Percentiles rank a stretch among this genome's conserved stretches.
Evolutionary conservation across 2,329 filamentous ascomycete genomes (phyloP).

Genomic region (Neopestalotiopsis sp.): DNA sequence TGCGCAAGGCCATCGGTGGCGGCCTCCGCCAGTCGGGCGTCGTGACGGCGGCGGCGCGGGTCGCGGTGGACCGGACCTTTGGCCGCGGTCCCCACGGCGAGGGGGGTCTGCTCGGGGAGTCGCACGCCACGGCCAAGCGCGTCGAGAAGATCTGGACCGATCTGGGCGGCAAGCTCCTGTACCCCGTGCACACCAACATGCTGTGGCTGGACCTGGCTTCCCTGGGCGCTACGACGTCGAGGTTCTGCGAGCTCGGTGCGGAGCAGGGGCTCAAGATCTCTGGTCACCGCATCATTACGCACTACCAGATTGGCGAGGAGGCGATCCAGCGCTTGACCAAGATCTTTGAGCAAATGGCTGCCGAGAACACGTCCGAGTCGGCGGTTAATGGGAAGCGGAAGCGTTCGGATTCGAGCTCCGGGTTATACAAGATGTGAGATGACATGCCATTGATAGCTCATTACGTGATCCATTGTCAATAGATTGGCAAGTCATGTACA

Average conservation of each 20-base stretch:
- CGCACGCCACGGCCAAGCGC: conserved; percentile 64
- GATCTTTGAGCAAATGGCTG: conserved; percentile 46
- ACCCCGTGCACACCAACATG: conserved; percentile 75
- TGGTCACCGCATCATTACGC: conserved; percentile 38
- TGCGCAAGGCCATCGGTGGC: conserved; percentile 82
- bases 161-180: conserved; percentile 63
- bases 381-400: not conserved
- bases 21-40: conserved; percentile 79
- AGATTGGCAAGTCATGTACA: too few species aligned
- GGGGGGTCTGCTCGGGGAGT: conserved; percentile 50
- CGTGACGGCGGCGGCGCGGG: conserved; percentile 74
- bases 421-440: not conserved
- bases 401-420: not conserved
- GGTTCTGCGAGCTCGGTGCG: conserved; percentile 33
- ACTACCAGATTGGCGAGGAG: conserved; percentile 61
- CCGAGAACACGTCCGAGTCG: conserved; percentile 26
- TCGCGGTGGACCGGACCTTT: conserved; percentile 83
- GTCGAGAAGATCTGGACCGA: conserved; percentile 68
- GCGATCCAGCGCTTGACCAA: conserved; percentile 54
- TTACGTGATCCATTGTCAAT: too few species aligned
- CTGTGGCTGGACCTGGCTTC: conserved; percentile 66
- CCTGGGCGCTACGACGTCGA: conserved; percentile 25
- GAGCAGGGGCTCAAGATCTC: conserved; percentile 34
- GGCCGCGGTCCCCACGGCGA: conserved; percentile 51
- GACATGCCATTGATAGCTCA: too few species aligned